Conservation (phyloP, 164 flowering plant genomes). For the Paratinospora sagittata region DNA sequence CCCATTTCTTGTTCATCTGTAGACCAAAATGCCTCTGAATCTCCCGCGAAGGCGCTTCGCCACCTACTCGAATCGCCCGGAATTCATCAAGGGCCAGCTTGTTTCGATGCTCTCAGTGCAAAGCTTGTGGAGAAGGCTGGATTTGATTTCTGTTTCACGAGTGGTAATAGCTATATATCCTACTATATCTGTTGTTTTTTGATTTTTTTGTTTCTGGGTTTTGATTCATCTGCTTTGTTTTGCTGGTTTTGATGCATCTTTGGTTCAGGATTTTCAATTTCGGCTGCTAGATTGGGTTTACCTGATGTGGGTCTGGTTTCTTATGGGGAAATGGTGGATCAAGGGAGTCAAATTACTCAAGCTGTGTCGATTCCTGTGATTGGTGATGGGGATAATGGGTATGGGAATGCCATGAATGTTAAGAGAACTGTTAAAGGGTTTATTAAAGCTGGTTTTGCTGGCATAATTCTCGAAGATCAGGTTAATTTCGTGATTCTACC, state of each 20-base stretch:
- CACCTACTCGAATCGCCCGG: slow-evolving; percentile 65
- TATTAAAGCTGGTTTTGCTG: slow-evolving; percentile 86
- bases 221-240: neutral
- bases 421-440: slow-evolving; percentile 93
- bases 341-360: slow-evolving; percentile 73
- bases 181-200: neutral
- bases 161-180: slow-evolving; percentile 37
- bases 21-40: slow-evolving; percentile 5
- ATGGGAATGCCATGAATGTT: slow-evolving; percentile 97
- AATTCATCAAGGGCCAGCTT: slow-evolving; percentile 84
- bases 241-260: neutral
- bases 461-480: slow-evolving; percentile 94
- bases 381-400: slow-evolving; percentile 97
- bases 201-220: neutral
- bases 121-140: slow-evolving; percentile 80
- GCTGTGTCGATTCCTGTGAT: slow-evolving; percentile 91
- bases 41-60: slow-evolving; percentile 63
- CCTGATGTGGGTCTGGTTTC: slow-evolving; percentile 89
- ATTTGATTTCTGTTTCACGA: slow-evolving; percentile 68
- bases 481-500: slow-evolving; percentile 24
- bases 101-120: slow-evolving; percentile 92
- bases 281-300: slow-evolving; percentile 80
- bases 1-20: neutral
- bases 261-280: slow-evolving; percentile 71
- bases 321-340: slow-evolving; percentile 93